Base-by-base conservation (phyloP, 1,139 yeast genomes). In the Candida sojae region DNA sequence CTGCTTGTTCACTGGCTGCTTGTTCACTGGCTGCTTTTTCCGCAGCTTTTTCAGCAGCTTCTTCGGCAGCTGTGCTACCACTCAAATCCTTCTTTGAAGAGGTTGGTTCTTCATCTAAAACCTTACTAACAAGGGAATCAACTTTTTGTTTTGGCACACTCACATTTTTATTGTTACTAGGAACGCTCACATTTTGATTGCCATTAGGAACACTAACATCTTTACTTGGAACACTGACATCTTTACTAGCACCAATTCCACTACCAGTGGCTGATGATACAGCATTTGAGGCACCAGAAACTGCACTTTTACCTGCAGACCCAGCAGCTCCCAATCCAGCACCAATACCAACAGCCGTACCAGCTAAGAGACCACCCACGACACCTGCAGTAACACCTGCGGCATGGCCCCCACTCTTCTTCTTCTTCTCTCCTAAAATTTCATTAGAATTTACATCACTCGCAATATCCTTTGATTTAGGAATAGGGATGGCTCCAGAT, bases 371-470 rank as follows among this genome's bases (percentile, higher is more conserved):
- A n/a, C 50, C 50, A 26, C 50, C 49, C 23, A 46, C 50, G 17
- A 44, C 49, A 28, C 53, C 57, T 30, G 53, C 54, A 5, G 50
- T 56, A 7, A 36, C 47, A 17, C 52, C 51, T 13, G 57, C 53
- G 7, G 45, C 56, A 28, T 54, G 50, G 13, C 46, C 43, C 10
- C 43, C 32, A n/a, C 38, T 29, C 6, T 29, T 32, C 5, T 38
- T 23, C 13, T 50, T 39, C 36, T 48, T 32, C 21, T 46, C 29
- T 29, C 25, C 38, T 29, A 10, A 17, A 7, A 23, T 35, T 33
- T 33, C 38, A n/a, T 41, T 40, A 28, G 44, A 26, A 7, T 42
- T 26, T 25, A 40, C 43, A 31, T 36, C 34, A 26, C 9, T 26
- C 12, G 10, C 35, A 23, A 43, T 30, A 25, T 40, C 47, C 28